A percentile compares a stretch with the other conserved stretches of the same genome.
phyloP scores from a whole-genome alignment of 331 rosid species.

The Malus hybrid region DNA sequence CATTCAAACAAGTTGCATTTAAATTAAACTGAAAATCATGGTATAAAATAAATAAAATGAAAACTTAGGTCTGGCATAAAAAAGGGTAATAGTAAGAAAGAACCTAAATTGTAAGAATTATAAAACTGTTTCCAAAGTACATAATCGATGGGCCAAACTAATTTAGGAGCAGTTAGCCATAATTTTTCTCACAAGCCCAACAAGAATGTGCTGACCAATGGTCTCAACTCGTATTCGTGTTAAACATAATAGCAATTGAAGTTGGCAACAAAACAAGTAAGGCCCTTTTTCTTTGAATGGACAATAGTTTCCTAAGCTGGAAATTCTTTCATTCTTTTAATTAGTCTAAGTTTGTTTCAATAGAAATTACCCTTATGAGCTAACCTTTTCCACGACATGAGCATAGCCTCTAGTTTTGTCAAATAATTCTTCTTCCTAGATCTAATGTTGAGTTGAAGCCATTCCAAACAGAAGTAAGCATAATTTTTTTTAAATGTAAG shows the following conservation, averaged over 20 bases:
- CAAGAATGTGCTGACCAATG: neutral
- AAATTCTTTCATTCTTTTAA: neutral
- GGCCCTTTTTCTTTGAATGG: neutral
- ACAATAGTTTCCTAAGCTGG: neutral
- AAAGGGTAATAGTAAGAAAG: neutral
- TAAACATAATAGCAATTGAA: neutral
- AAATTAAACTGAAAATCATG: neutral
- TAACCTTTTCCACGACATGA: neutral
- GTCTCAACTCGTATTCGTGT: neutral
- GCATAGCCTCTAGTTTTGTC: neutral
- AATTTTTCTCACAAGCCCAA: neutral
- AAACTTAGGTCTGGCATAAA: neutral
- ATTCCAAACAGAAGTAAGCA: neutral
- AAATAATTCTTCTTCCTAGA: neutral
- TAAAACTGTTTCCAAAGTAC: neutral
- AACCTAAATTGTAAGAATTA: neutral
- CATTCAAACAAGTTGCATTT: neutral
- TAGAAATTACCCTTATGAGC: neutral
- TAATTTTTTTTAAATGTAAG: neutral
- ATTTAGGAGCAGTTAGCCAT: neutral
- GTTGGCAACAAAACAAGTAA: neutral
- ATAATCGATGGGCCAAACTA: neutral
- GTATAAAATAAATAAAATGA: neutral
- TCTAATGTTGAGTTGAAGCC: neutral
- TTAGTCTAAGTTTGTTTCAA: neutral